These are phyloP conservation scores for Protomyces macrosporus DNA, from an alignment of 1,139 yeast genomes.

Conservation along the genomic window DNA sequence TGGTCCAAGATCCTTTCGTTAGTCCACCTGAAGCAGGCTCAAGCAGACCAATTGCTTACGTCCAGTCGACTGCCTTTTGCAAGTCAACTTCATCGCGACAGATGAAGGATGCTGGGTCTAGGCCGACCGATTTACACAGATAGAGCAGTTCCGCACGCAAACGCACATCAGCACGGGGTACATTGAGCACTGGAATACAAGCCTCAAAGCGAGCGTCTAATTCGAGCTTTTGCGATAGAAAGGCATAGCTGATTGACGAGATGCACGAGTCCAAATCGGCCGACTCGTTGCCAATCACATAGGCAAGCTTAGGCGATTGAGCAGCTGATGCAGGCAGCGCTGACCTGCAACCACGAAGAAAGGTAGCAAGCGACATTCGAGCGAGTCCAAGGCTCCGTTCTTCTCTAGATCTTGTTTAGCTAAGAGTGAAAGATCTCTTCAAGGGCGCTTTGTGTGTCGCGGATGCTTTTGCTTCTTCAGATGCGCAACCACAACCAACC, in stretches of 20 bases:
- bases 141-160: conserved; percentile 66
- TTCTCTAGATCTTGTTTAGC: neutral
- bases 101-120: conserved; percentile 50
- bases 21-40: neutral
- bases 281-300: conserved; percentile 82
- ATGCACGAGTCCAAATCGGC: conserved; percentile 83
- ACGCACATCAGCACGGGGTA: conserved; percentile 58
- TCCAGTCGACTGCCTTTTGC: neutral
- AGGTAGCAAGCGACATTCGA: conserved; percentile 4
- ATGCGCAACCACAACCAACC: neutral
- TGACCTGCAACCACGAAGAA: conserved; percentile 1
- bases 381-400: neutral
- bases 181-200: conserved; percentile 63
- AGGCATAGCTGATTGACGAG: conserved; percentile 67
- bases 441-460: neutral
- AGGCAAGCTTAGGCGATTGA: neutral
- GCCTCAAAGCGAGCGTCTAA: conserved; percentile 33
- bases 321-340: neutral
- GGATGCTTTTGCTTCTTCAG: neutral
- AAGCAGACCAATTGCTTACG: conserved; percentile 40
- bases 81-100: conserved; percentile 58
- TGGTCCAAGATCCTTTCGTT: conserved; percentile 61
- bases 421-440: neutral
- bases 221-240: conserved; percentile 42
- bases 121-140: conserved; percentile 48